Conservation (phyloP, 2,329 filamentous ascomycete genomes). For the Verticillium dahliae region DNA sequence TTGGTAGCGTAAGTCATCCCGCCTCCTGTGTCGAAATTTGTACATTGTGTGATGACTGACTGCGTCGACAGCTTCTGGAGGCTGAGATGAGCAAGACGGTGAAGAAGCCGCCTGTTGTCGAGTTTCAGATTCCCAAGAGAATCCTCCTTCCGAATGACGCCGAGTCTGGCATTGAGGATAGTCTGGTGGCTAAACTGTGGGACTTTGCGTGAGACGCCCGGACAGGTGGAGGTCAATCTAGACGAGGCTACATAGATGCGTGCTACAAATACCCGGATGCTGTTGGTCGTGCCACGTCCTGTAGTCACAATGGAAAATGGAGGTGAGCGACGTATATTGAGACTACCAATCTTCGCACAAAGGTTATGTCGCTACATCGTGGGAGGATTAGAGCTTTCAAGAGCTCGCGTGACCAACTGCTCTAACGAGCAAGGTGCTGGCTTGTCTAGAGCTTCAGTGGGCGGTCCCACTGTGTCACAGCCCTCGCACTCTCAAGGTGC, state of each 20-base stretch:
- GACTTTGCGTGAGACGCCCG: conserved; percentile 34
- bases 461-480: not conserved
- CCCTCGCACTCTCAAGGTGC: not conserved
- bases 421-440: not conserved
- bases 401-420: not conserved
- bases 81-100: conserved; percentile 77
- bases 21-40: not conserved
- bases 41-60: conserved; percentile 21
- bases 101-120: conserved; percentile 81
- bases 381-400: not conserved
- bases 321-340: no score
- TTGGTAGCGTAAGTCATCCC: conserved; percentile 58
- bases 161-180: conserved; percentile 41
- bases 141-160: conserved; percentile 57
- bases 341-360: no score
- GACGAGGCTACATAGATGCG: not conserved
- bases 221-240: not conserved
- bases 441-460: not conserved
- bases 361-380: no score
- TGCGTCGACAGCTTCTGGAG: conserved; percentile 60
- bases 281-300: not conserved
- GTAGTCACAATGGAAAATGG: not conserved
- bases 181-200: conserved; percentile 54
- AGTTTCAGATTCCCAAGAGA: conserved; percentile 87
- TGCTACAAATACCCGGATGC: not conserved